A percentile compares a stretch with the other conserved stretches of the same genome.
Conservation (phyloP, 495 filamentous ascomycete species). For the Mycothermus thermophilus region DNA sequence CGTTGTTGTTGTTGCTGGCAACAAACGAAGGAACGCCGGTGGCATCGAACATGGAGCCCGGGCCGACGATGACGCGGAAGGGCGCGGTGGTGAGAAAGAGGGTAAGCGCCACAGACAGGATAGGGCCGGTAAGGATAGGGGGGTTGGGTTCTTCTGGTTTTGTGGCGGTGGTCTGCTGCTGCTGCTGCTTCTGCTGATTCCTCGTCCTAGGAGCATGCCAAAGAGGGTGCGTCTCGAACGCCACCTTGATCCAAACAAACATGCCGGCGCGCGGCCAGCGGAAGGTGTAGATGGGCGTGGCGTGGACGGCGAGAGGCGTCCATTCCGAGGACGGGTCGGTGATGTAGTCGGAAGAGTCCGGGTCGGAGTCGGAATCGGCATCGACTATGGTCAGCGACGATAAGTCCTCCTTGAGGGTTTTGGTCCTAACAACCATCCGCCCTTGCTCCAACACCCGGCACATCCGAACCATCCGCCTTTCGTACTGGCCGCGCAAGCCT, state of each 20-base stretch:
- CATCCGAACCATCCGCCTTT: slow-evolving; percentile 69
- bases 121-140: slow-evolving; percentile 19
- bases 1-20: too few relatives aligned
- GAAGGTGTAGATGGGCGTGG: slow-evolving; percentile 58
- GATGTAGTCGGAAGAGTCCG: slow-evolving; percentile 29
- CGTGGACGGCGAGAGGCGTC: slow-evolving; percentile 41
- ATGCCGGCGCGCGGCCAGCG: slow-evolving; percentile 75
- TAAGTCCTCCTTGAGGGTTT: too few relatives aligned
- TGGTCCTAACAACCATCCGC: too few relatives aligned
- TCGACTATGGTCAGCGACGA: too few relatives aligned
- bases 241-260: slow-evolving; percentile 72
- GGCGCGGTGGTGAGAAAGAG: slow-evolving; percentile 54
- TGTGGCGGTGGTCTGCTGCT: too few relatives aligned
- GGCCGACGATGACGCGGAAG: slow-evolving; percentile 48
- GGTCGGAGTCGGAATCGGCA: slow-evolving; percentile 50
- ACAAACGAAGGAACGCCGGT: too few relatives aligned
- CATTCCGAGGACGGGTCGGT: background rate
- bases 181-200: too few relatives aligned
- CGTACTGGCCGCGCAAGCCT: slow-evolving; percentile 67
- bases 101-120: slow-evolving; percentile 53
- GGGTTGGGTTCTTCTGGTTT: too few relatives aligned
- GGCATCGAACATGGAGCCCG: slow-evolving; percentile 59
- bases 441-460: slow-evolving; percentile 48
- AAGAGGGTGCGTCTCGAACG: slow-evolving; percentile 62
- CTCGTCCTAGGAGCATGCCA: too few relatives aligned